Evolutionary conservation across 768 basidiomycete genomes (phyloP), one percentile per base, ranked within the genome.

Genomic region (Neoboletus brunneissimus): DNA sequence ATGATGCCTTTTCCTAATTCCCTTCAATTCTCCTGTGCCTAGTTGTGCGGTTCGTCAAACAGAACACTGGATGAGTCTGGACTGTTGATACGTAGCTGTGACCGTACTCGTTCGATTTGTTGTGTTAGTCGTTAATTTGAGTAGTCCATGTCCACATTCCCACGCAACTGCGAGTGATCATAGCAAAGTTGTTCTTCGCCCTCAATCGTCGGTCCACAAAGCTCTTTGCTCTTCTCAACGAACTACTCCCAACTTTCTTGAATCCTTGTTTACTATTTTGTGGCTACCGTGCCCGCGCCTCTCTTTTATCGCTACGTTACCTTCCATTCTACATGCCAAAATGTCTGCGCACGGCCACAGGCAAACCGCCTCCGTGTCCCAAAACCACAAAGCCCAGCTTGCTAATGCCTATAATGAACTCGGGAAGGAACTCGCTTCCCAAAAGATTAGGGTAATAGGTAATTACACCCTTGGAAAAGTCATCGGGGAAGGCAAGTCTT

Each of bases 341-440:
- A 83, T 84, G 81, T 76, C 79, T 61, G 63, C 71, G 34, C 80
- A 76, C 62, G 79, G 79, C 62, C 87, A 87, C 77, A 85, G 81
- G 72, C 80, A 81, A 56, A 77, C 83, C 38, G 76, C 74, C 56
- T 87, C 85, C 59, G 72, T 86, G 59, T 76, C 81, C 48, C 84
- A 87, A 75, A 92, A 91, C 72, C 81, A 87, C 75, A 91, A 87
- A 74, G 90, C 88, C 29, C 86, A 94, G 72, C 91, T 98, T 68
- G 89, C 89, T 66, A 92, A 84, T 71, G 95, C 95, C 57, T 98
- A 98, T 79, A 94, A 94, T 76, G 94, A 96, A 79, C 84, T 98
- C 7, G 95, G 94, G 63, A 96, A 89, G 77, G 95, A 97, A 73
- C 84, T 98, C 29, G 87, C 89, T n/a, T 92, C 91, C 25, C 83